Evolutionary conservation across 257 asterid species (phyloP).

Genomic region (Schizonepeta tenuifolia): DNA sequence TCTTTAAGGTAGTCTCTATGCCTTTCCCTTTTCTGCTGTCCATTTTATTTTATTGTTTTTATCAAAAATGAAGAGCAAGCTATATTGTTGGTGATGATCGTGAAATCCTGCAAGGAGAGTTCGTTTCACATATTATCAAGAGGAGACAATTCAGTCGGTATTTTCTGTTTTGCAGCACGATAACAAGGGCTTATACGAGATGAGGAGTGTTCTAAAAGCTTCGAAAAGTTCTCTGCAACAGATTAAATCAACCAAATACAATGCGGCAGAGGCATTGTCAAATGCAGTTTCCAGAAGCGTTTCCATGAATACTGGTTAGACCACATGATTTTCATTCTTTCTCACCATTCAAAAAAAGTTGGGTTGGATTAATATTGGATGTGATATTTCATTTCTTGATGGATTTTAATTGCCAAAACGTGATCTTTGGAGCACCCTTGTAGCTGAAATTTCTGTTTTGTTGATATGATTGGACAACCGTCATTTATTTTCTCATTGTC

Average conservation of each 20-base stretch:
- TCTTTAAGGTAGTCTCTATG: conserved; percentile 24
- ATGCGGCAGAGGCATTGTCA: conserved; percentile 45
- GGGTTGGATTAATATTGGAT: background rate
- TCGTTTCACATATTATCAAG: conserved; percentile 6
- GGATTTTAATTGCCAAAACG: background rate
- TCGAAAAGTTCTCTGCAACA: conserved; percentile 63
- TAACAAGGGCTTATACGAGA: conserved; percentile 41
- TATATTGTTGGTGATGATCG: background rate
- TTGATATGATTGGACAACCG: background rate
- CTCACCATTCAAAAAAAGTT: background rate
- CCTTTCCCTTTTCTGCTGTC: background rate
- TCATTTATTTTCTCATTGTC: background rate
- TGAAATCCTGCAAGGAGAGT: conserved; percentile 5
- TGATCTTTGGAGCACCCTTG: background rate
- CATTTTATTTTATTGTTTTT: too few species aligned
- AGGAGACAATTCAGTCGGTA: background rate
- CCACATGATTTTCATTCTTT: background rate
- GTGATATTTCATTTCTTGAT: background rate
- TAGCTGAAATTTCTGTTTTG: background rate
- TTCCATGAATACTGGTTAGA: conserved; percentile 67
- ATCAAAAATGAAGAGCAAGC: background rate
- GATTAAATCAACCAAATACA: conserved; percentile 39
- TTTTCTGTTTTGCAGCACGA: conserved; percentile 32
- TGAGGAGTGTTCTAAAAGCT: conserved; percentile 52
- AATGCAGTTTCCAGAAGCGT: conserved; percentile 58